Evolutionary conservation across 805 yeast species (phyloP).

Genomic region (Wickerhamiella kurtzmanii): DNA sequence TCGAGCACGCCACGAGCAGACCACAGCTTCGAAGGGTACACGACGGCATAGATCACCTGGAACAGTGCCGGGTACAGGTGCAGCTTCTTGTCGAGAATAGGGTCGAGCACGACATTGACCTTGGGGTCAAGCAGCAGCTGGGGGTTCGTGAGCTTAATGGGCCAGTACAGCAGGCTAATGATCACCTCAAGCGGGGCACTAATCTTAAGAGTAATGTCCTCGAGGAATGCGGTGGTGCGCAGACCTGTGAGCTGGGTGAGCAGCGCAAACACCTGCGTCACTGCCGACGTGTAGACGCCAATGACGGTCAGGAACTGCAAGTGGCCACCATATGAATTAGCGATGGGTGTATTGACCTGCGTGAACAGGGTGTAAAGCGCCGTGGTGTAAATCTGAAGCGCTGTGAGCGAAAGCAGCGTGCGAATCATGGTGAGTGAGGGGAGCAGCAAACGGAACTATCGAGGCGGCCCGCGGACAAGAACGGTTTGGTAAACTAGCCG

Average conservation of each 20-base stretch:
- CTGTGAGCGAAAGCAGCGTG: constrained; percentile 6
- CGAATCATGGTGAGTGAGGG: not conserved
- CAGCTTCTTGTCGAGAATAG: constrained; percentile 22
- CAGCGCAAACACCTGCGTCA: constrained; percentile 19
- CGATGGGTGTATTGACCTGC: constrained; percentile 10
- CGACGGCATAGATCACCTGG: constrained; percentile 19
- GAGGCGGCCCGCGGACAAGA: not conserved
- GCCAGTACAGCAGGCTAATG: constrained; percentile 25
- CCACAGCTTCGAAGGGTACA: constrained; percentile 20
- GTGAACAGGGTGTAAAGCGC: constrained; percentile 12
- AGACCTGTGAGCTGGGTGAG: constrained; percentile 23
- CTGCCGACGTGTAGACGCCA: constrained; percentile 17
- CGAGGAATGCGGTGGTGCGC: constrained; percentile 12
- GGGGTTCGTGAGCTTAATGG: constrained; percentile 19
- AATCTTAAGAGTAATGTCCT: constrained; percentile 15
- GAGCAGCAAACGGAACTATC: not conserved
- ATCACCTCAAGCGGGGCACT: constrained; percentile 26
- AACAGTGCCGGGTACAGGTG: constrained; percentile 24
- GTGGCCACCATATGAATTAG: constrained; percentile 26
- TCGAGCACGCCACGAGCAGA: constrained; percentile 9
- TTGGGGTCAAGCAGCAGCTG: constrained; percentile 21
- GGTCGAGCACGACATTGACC: constrained; percentile 15
- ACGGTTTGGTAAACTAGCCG: too few species aligned
- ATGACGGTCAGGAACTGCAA: constrained; percentile 24
- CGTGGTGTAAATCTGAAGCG: constrained; percentile 13